Evolutionary conservation across 176 grass and related monocot species (phyloP).

Genomic region (Miscanthus lutarioriparius): DNA sequence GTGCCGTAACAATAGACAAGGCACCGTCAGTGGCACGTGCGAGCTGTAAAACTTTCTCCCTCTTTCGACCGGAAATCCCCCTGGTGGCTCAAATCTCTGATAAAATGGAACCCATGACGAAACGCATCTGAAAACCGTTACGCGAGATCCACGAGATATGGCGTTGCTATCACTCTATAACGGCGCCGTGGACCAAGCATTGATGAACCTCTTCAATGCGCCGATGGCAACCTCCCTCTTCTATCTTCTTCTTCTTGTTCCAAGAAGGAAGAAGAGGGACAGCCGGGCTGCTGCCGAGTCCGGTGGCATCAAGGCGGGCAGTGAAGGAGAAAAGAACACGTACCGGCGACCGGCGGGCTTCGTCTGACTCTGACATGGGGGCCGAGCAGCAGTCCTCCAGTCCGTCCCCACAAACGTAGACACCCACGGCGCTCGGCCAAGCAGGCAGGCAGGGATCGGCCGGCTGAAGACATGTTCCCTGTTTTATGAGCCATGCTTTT

Average conservation of each 20-base stretch:
- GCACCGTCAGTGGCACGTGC: background rate
- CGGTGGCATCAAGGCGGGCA: background rate
- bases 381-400: background rate
- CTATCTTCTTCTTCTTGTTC: background rate
- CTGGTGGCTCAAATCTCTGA: background rate
- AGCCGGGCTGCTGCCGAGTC: background rate
- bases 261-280: background rate
- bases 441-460: background rate
- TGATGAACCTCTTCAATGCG: background rate
- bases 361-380: background rate
- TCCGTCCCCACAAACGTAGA: background rate
- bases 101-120: background rate
- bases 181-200: background rate
- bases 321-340: slow-evolving; percentile 27
- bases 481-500: too few relatives aligned
- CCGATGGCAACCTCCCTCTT: background rate
- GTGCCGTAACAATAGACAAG: background rate
- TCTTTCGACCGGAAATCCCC: background rate
- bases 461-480: too few relatives aligned
- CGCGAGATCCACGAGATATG: background rate
- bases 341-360: background rate
- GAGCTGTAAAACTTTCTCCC: background rate
- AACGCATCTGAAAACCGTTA: background rate
- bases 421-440: background rate
- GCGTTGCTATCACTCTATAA: background rate